Percentiles rank a stretch among this genome's conserved stretches.
These are phyloP conservation scores for Asparagopsis taxiformis DNA, from an alignment of 31 red algal species.

Conservation along the genomic window DNA sequence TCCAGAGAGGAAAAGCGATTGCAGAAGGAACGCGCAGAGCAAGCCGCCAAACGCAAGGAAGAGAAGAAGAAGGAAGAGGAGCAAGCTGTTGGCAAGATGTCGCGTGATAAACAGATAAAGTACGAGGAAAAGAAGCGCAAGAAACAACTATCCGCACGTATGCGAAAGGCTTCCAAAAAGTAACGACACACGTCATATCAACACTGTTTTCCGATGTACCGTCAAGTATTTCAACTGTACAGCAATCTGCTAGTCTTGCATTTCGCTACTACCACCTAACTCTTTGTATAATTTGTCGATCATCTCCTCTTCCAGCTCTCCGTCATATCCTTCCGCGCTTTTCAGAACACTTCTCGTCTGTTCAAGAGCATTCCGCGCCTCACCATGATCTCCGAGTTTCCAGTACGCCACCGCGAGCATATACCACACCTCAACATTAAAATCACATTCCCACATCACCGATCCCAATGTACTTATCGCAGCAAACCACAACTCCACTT, in stretches of 20 bases:
- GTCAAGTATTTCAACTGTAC: too few species aligned
- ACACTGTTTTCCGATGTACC: too few species aligned
- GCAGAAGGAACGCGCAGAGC: conserved; percentile 36
- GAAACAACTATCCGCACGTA: conserved; percentile 49
- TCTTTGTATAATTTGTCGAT: conserved; percentile 49
- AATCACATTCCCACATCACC: conserved; percentile 68
- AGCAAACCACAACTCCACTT: conserved; percentile 33
- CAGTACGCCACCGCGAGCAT: conserved; percentile 49
- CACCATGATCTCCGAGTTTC: conserved; percentile 25
- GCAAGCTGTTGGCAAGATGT: conserved; percentile 59
- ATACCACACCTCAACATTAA: conserved; percentile 87
- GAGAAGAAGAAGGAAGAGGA: conserved; percentile 59
- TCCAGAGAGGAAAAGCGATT: conserved; percentile 23
- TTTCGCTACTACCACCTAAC: conserved; percentile 29
- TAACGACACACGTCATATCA: neutral
- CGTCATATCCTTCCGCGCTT: conserved; percentile 50
- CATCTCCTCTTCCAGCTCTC: conserved; percentile 52
- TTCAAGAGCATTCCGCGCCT: conserved; percentile 25
- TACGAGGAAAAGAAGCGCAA: conserved; percentile 72
- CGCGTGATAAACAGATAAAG: conserved; percentile 56
- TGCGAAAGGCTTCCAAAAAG: conserved; percentile 42
- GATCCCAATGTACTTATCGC: conserved; percentile 31
- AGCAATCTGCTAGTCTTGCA: conserved; percentile 1
- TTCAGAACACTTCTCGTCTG: conserved; percentile 18
- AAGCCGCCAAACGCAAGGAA: conserved; percentile 25